phyloP scores from a whole-genome alignment of 2,329 filamentous ascomycete genomes.

The Stemphylium vesicarium region DNA sequence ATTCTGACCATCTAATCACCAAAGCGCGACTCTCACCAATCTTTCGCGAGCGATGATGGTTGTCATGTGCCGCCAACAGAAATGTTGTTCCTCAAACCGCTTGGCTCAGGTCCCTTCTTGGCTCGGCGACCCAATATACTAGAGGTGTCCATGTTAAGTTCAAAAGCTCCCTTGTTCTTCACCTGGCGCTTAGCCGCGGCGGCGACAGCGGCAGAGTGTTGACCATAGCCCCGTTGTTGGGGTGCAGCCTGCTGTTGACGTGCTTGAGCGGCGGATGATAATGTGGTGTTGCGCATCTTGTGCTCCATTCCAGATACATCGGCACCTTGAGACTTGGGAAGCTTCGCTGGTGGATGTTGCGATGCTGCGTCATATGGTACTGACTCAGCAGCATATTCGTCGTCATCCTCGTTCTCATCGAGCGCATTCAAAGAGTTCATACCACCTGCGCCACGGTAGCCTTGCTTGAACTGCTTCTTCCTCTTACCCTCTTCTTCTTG shows the following conservation, averaged over 20 bases:
- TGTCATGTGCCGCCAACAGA: conserved; percentile 44
- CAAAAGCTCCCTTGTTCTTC: conserved; percentile 81
- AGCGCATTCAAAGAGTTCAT: conserved; percentile 71
- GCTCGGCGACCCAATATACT: conserved; percentile 79
- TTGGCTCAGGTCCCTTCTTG: conserved; percentile 55
- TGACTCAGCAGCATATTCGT: conserved; percentile 70
- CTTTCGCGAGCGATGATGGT: conserved; percentile 33
- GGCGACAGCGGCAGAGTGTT: conserved; percentile 84
- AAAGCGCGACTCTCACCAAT: conserved; percentile 34
- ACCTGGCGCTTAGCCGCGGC: conserved; percentile 84
- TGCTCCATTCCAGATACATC: conserved; percentile 80
- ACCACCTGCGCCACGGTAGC: conserved; percentile 67
- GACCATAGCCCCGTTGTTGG: conserved; percentile 74
- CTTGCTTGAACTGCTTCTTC: conserved; percentile 79
- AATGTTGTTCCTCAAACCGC: conserved; percentile 54
- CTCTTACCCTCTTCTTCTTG: conserved; percentile 96
- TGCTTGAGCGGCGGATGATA: conserved; percentile 70
- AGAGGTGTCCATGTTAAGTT: conserved; percentile 88
- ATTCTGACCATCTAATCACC: conserved; percentile 3
- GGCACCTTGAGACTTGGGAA: conserved; percentile 68
- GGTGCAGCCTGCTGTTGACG: conserved; percentile 56
- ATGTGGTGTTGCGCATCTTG: conserved; percentile 82
- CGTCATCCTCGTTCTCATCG: conserved; percentile 68
- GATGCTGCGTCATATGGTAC: conserved; percentile 58
- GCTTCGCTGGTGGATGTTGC: conserved; percentile 64